A percentile compares a stretch with the other conserved stretches of the same genome.
Evolutionary conservation across 2,329 filamentous ascomycete genomes (phyloP).

Genomic region (Falciphora oryzae): DNA sequence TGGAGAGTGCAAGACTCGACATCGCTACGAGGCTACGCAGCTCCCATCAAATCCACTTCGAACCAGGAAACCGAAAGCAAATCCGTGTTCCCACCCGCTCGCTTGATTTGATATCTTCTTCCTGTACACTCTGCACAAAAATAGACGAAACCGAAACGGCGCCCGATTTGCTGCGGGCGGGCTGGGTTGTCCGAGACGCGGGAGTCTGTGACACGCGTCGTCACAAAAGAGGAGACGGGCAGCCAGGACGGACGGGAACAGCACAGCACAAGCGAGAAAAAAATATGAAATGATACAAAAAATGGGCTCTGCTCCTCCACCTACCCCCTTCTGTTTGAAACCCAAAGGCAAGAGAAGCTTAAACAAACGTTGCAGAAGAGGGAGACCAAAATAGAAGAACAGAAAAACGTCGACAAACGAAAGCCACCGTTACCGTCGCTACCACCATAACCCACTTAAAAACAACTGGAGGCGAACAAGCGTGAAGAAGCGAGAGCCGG

Average conservation of each 20-base stretch:
- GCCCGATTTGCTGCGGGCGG: not conserved
- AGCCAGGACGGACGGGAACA: not conserved
- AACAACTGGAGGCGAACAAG: not conserved
- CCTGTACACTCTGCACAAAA: not conserved
- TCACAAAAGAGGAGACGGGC: not conserved
- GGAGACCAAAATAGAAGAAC: not conserved
- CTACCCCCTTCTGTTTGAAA: slow-evolving; percentile 1
- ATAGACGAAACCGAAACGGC: slow-evolving; percentile 2
- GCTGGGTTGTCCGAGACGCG: not conserved
- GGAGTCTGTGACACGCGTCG: slow-evolving; percentile 4
- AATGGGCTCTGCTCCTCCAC: too few relatives aligned
- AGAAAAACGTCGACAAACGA: not conserved
- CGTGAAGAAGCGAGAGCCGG: too few relatives aligned
- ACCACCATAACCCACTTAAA: not conserved
- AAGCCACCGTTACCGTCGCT: too few relatives aligned
- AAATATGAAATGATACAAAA: too few relatives aligned
- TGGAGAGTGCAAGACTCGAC: too few relatives aligned
- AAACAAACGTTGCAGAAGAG: not conserved
- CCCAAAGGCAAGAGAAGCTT: not conserved
- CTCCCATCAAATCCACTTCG: too few relatives aligned
- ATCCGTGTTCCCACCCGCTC: too few relatives aligned
- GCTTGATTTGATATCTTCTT: too few relatives aligned
- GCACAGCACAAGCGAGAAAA: not conserved
- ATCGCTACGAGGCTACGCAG: too few relatives aligned
- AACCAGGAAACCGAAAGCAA: too few relatives aligned